A percentile compares a stretch with the other conserved stretches of the same genome.
phyloP scores from a whole-genome alignment of 768 basidiomycete genomes.

The Gautieria morchelliformis region DNA sequence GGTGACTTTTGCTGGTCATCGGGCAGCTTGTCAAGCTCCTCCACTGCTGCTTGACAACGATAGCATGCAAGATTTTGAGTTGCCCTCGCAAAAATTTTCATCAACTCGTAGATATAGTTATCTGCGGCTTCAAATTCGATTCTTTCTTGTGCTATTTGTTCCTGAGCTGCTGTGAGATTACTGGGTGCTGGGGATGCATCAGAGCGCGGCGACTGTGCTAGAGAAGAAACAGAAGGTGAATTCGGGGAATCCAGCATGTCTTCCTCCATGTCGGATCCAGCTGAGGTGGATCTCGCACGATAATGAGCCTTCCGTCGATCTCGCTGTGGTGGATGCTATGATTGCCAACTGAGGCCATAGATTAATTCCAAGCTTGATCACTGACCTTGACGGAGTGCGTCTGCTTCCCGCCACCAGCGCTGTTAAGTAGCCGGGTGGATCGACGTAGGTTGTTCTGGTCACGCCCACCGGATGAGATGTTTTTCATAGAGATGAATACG shows the following conservation, averaged over 20 bases:
- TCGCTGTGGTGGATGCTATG: slow-evolving; percentile 32
- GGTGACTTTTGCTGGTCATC: slow-evolving; percentile 62
- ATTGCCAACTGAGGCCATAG: neutral
- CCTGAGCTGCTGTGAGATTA: slow-evolving; percentile 55
- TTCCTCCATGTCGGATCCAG: slow-evolving; percentile 66
- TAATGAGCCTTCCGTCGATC: slow-evolving; percentile 52
- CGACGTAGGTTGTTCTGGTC: slow-evolving; percentile 46
- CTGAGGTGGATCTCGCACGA: slow-evolving; percentile 42
- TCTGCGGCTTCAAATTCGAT: slow-evolving; percentile 71
- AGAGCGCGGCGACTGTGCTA: slow-evolving; percentile 50
- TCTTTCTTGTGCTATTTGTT: slow-evolving; percentile 61
- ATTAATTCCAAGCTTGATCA: neutral
- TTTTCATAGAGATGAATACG: slow-evolving; percentile 16
- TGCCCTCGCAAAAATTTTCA: slow-evolving; percentile 75
- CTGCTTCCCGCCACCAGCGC: slow-evolving; percentile 37
- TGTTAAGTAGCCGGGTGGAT: slow-evolving; percentile 63
- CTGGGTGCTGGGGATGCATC: slow-evolving; percentile 57
- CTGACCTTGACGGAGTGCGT: slow-evolving; percentile 45
- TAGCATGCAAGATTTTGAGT: slow-evolving; percentile 66
- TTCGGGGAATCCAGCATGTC: slow-evolving; percentile 30
- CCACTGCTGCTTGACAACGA: slow-evolving; percentile 64
- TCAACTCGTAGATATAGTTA: slow-evolving; percentile 70
- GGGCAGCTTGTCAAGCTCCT: slow-evolving; percentile 70
- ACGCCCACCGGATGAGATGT: slow-evolving; percentile 57
- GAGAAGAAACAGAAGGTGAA: slow-evolving; percentile 53